Conservation (phyloP, 2,329 filamentous ascomycete genomes). For the Raffaelea ambrosiae region DNA sequence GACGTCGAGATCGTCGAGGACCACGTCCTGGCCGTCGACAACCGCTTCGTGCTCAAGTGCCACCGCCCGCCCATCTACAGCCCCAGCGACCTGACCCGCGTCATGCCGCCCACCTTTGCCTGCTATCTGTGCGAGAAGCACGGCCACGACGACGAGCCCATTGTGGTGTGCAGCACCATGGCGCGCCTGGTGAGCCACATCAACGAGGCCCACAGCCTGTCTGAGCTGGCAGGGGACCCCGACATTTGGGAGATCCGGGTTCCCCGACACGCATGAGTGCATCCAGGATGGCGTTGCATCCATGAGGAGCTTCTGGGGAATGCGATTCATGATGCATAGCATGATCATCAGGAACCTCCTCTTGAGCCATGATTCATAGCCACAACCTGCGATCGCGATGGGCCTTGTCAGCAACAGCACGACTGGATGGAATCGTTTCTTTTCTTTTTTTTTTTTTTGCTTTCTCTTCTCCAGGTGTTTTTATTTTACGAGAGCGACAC, state of each 20-base stretch:
- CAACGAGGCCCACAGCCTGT: conserved; percentile 14
- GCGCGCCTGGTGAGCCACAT: conserved; percentile 23
- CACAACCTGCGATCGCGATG: too few relatives aligned
- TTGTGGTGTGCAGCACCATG: conserved; percentile 19
- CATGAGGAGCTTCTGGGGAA: too few relatives aligned
- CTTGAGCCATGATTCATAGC: too few relatives aligned
- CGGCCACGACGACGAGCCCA: conserved; percentile 13
- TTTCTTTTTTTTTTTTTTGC: too few relatives aligned
- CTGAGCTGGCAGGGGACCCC: conserved; percentile 16
- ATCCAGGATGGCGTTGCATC: background rate
- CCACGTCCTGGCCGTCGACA: conserved; percentile 21
- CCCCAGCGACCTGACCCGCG: background rate
- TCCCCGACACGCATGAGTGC: too few relatives aligned
- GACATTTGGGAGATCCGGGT: conserved; percentile 16
- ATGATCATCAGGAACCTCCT: too few relatives aligned
- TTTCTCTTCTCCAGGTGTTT: too few relatives aligned
- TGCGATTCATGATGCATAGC: too few relatives aligned
- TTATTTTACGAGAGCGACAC: too few relatives aligned
- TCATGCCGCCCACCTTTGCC: conserved; percentile 15
- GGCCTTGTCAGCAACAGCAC: too few relatives aligned
- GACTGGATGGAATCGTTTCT: too few relatives aligned
- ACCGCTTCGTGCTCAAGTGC: conserved; percentile 28
- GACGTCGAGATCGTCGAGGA: conserved; percentile 17
- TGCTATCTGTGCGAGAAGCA: conserved; percentile 22
- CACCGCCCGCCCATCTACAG: conserved; percentile 20